Conservation (phyloP, 352 stramenopile species). For the Globisporangium recalcitrans region DNA sequence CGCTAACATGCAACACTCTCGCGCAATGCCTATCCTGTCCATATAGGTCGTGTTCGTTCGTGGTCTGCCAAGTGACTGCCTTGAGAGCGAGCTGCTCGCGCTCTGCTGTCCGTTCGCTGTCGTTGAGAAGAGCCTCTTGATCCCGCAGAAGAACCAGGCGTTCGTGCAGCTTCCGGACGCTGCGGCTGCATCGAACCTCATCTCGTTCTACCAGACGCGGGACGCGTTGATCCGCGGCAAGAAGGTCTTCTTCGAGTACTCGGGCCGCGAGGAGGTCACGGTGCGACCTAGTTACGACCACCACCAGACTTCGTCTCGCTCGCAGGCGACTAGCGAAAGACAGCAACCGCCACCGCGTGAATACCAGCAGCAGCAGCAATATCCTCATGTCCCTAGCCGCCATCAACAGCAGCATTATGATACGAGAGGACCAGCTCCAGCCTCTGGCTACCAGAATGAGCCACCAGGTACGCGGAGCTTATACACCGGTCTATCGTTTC, state of each 20-base stretch:
- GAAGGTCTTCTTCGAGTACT: conserved; percentile 78
- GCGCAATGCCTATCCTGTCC: neutral
- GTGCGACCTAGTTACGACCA: conserved; percentile 17
- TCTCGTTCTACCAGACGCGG: conserved; percentile 72
- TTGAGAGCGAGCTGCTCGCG: conserved; percentile 78
- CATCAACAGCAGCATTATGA: conserved; percentile 2
- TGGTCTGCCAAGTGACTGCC: conserved; percentile 63
- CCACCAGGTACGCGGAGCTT: neutral
- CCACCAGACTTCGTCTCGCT: neutral
- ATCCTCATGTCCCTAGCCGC: neutral
- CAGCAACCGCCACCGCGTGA: conserved; percentile 17
- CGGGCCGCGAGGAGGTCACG: conserved; percentile 61
- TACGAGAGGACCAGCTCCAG: conserved; percentile 14
- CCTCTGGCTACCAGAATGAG: conserved; percentile 1
- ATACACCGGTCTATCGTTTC: neutral
- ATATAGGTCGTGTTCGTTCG: conserved; percentile 73
- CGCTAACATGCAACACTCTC: neutral
- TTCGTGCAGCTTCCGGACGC: conserved; percentile 78
- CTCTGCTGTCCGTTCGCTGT: conserved; percentile 78
- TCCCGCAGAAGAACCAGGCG: conserved; percentile 67
- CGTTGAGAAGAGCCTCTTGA: conserved; percentile 75
- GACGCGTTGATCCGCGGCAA: conserved; percentile 73
- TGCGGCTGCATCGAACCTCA: conserved; percentile 56
- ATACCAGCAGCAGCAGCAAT: conserved; percentile 12
- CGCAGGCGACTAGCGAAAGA: conserved; percentile 12